Evolutionary conservation across 2,329 filamentous ascomycete species (phyloP), one percentile per base, ranked within the genome.

Genomic region (Fusarium tuaranense): DNA sequence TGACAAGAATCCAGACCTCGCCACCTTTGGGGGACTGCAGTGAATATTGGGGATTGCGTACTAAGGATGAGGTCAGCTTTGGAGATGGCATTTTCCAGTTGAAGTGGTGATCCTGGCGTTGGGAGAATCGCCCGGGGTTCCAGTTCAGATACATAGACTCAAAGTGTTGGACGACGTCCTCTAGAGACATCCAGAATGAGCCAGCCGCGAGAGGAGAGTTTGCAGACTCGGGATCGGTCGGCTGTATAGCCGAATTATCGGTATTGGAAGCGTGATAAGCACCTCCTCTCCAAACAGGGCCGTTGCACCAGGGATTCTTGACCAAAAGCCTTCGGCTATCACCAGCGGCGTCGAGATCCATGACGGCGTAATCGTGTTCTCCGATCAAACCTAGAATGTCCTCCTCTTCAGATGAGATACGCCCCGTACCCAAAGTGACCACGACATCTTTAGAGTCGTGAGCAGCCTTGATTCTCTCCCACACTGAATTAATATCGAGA

Each of bases 101-200:
- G 79, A 98, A 97, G 83, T 99, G 97, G 66, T 95, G 91, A 78
- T 99, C 95, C 81, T 98, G 92, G 10, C 95, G 92, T 80, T 93
- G 86, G 2, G 86, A 86, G 83, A 99, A 99, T 1, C 98, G 86
- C 1, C 89, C 88, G 0, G 97, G 95, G 75, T 98, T 98, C 97
- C 97, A 99, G 83, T 98, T 99, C 65, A 99, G 87, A 82, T 98
- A 99, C 76, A 99, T 90, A 20, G 95, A 97, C 81, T 98, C 95
- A 73, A 98, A 99, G 80, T 98, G 92, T 78, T 98, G 95, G 39
- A 94, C 89, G 5, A 98, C 91, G 74, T 95, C 94, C 76, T 97
- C 94, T 32, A 97, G 91, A 27, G 92, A 91, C 84, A 98, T 97
- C 96, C 97, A 98, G 80, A 98, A 97, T 1, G 93, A 94, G n/a